Evolutionary conservation across 768 basidiomycete species (phyloP).

Genomic region (Sistotremastrum suecicum): DNA sequence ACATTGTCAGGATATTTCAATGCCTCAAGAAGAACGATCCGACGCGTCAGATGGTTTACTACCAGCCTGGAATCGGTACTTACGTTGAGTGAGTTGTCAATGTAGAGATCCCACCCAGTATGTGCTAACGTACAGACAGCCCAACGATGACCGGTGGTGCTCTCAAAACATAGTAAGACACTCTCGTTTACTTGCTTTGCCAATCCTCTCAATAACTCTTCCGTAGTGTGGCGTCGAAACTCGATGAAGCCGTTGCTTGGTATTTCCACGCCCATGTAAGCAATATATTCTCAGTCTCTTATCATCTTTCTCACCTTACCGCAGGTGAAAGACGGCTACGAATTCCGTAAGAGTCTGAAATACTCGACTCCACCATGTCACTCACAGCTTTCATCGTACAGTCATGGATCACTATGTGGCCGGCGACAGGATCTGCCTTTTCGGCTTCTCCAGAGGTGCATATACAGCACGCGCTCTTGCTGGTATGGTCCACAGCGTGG

Average conservation of each 20-base stretch:
- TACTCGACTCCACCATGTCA: no score
- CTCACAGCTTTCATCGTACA: no score
- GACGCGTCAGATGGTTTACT: constrained; percentile 16
- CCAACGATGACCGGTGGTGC: no score
- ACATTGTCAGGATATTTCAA: constrained; percentile 16
- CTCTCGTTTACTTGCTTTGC: neutral
- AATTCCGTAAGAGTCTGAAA: constrained; percentile 3
- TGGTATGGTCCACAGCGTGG: constrained; percentile 20
- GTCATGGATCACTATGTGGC: constrained; percentile 1
- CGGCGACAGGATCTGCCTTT: constrained; percentile 49
- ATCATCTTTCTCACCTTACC: neutral
- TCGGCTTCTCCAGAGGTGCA: constrained; percentile 57
- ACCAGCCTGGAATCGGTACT: constrained; percentile 10
- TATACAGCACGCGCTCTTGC: constrained; percentile 38
- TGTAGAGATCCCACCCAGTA: no score
- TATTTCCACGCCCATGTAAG: constrained; percentile 5
- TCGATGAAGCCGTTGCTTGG: constrained; percentile 10
- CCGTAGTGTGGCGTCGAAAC: constrained; percentile 1
- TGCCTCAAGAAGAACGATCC: constrained; percentile 19
- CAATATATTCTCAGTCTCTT: neutral
- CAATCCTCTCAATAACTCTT: neutral
- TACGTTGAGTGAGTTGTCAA: neutral
- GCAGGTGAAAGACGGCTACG: constrained; percentile 9
- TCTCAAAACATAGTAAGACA: no score
- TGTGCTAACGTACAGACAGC: no score